Percentiles rank a stretch among this genome's conserved stretches.
Conservation (phyloP, 2,329 filamentous ascomycete genomes). For the Lachnellula arida region DNA sequence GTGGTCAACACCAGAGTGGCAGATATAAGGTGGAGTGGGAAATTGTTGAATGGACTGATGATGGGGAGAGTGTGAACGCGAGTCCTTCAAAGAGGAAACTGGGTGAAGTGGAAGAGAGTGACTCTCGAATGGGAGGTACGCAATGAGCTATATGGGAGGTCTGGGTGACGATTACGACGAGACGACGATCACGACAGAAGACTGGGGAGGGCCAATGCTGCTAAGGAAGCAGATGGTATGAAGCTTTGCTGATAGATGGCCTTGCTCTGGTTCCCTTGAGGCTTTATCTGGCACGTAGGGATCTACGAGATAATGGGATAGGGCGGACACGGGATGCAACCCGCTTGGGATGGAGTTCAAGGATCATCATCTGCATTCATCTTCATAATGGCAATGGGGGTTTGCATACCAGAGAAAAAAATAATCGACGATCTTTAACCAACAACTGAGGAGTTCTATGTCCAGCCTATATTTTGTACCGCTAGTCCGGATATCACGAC, state of each 20-base stretch:
- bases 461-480: neutral
- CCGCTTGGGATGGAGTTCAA: neutral
- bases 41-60: conserved; percentile 65
- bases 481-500: neutral
- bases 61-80: conserved; percentile 34
- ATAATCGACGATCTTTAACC: neutral
- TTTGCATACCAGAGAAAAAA: neutral
- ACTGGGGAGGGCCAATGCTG: neutral
- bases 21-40: conserved; percentile 75
- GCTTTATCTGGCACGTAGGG: neutral
- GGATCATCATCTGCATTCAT: neutral
- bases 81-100: conserved; percentile 50
- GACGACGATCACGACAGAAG: neutral
- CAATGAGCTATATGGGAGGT: conserved; percentile 9
- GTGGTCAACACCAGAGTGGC: conserved; percentile 49
- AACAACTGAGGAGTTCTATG: neutral
- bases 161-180: neutral
- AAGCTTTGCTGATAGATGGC: neutral
- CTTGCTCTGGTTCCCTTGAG: neutral
- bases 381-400: neutral
- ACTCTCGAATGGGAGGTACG: conserved; percentile 7
- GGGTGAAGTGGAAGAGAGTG: conserved; percentile 30
- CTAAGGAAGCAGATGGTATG: neutral
- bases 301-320: neutral
- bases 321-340: neutral